phyloP scores from a whole-genome alignment of 208 protist genomes.

The Leishmania major region DNA sequence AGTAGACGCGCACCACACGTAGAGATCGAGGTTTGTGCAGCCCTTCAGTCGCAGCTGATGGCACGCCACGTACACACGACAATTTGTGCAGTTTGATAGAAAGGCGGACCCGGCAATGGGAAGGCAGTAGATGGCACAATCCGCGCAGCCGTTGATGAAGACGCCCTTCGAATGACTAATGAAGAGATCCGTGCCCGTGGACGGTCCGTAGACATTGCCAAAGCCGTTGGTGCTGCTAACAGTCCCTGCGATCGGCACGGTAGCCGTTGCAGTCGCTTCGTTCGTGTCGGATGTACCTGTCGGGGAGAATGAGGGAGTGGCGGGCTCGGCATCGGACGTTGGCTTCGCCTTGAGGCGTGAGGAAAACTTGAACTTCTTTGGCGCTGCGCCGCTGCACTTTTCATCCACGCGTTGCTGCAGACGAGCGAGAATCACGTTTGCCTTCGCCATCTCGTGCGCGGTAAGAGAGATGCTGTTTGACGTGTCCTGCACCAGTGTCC shows the following conservation, averaged over 20 bases:
- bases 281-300: neutral
- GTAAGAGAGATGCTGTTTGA: slow-evolving; percentile 61
- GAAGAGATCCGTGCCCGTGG: slow-evolving; percentile 36
- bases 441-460: slow-evolving; percentile 76
- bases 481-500: slow-evolving; percentile 62
- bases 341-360: slow-evolving; percentile 22
- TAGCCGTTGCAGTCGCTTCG: neutral
- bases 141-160: slow-evolving; percentile 56
- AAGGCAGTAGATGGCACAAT: slow-evolving; percentile 58
- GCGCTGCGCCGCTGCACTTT: slow-evolving; percentile 3
- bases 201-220: slow-evolving; percentile 49
- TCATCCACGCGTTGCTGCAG: slow-evolving; percentile 70
- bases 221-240: slow-evolving; percentile 8
- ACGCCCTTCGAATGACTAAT: slow-evolving; percentile 50
- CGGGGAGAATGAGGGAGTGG: neutral
- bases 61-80: slow-evolving; percentile 79
- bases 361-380: slow-evolving; percentile 71
- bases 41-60: slow-evolving; percentile 87
- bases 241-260: neutral
- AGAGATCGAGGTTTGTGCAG: slow-evolving; percentile 69
- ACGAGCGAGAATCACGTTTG: slow-evolving; percentile 63
- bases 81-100: slow-evolving; percentile 63
- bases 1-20: slow-evolving; percentile 80
- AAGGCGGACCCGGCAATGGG: slow-evolving; percentile 85
- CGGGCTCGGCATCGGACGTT: neutral